Evolutionary conservation across 1,284 basidiomycete genomes (phyloP), one percentile per base, ranked within the genome.

Genomic region (Puccinia triticina): DNA sequence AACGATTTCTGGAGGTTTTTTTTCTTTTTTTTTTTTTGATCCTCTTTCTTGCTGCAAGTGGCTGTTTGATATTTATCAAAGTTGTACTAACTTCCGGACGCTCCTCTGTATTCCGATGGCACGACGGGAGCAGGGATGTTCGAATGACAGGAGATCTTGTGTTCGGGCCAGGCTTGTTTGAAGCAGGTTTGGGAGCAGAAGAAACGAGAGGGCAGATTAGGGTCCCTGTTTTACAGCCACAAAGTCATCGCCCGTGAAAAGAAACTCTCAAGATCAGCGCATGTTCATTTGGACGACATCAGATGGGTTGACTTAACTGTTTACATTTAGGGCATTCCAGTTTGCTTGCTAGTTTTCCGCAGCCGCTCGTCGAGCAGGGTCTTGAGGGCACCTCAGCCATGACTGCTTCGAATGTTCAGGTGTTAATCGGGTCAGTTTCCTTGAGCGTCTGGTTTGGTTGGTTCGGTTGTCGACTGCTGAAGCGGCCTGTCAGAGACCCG

Each of bases 311-410:
- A 61, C 59, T 61, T n/a, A 61, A 81, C 79, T 81, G 71, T 74
- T 81, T 81, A 37, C 79, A 81, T 74, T 81, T 81, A 14, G 79
- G 79, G 64, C 79, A 81, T 50, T 81, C 71, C 46, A 81, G 37
- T 40, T 53, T 61, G n/a, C 48, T 40, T 23, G 79, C 79, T 16
- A 81, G 53, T 81, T 81, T 81, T 21, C 53, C 71, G 43, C 79
- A 81, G n/a, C 79, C 79, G 18, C 37, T 69, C 12, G 71, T 74
- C 26, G 79, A 74, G 34, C 79, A 81, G 29, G 55, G 79, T n/a
- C 79, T 34, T 16, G 57, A n/a, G n/a, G n/a, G n/a, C n/a, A n/a
- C n/a, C n/a, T n/a, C n/a, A n/a, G n/a, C n/a, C n/a, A n/a, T n/a
- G n/a, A n/a, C n/a, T n/a, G n/a, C n/a, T n/a, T n/a, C n/a, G n/a